Conservation (phyloP, 257 asterid genomes). For the Solanum ossicruentum region DNA sequence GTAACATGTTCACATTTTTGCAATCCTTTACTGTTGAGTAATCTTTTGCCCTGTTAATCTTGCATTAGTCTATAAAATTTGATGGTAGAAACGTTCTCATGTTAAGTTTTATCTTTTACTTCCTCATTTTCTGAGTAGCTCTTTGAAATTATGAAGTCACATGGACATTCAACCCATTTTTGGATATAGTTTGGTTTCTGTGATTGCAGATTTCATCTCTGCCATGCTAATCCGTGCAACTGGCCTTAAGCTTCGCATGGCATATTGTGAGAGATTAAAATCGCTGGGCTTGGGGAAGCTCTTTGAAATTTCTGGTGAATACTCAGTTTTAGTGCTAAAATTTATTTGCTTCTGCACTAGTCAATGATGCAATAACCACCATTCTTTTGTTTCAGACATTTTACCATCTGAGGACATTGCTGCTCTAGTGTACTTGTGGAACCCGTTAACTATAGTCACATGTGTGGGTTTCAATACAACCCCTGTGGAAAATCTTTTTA, state of each 20-base stretch:
- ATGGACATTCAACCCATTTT: conserved; percentile 36
- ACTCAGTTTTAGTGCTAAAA: neutral
- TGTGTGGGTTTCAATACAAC: conserved; percentile 83
- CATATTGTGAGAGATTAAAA: conserved; percentile 40
- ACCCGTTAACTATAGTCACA: conserved; percentile 79
- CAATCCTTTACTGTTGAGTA: neutral
- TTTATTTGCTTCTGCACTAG: neutral
- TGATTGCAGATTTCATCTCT: conserved; percentile 73
- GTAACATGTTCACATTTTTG: neutral
- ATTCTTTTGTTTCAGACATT: conserved; percentile 29
- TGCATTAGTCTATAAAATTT: neutral
- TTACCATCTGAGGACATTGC: conserved; percentile 83
- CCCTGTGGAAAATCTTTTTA: conserved; percentile 68
- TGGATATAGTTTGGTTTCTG: conserved; percentile 88
- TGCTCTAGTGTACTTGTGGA: conserved; percentile 89
- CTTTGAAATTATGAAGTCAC: neutral
- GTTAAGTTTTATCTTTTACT: neutral
- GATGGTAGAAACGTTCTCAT: neutral
- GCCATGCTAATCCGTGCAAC: conserved; percentile 74
- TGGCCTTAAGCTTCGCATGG: conserved; percentile 49
- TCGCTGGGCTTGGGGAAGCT: conserved; percentile 45
- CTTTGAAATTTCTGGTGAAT: conserved; percentile 29
- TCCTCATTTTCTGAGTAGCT: neutral
- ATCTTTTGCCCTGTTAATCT: neutral
- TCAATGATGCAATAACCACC: neutral